Percentiles rank a stretch among this genome's conserved stretches.
These are phyloP conservation scores for Penicillium angulare DNA, from an alignment of 495 filamentous ascomycete species.

Conservation along the genomic window DNA sequence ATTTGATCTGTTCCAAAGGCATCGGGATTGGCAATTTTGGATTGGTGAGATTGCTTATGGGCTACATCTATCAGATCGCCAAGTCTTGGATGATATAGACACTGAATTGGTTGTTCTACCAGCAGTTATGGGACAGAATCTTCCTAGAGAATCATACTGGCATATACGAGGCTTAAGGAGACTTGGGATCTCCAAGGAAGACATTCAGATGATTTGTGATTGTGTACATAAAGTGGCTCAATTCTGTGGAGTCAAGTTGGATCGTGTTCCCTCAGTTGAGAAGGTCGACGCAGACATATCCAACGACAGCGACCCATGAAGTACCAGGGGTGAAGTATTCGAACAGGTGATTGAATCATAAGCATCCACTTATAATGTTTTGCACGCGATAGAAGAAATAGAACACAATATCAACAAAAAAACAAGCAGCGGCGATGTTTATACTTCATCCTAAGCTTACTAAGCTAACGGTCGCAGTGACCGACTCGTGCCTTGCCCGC, in stretches of 20 bases:
- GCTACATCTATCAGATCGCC: constrained; percentile 49
- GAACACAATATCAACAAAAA: neutral
- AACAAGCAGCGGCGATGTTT: neutral
- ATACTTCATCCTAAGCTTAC: neutral
- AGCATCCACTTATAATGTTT: neutral
- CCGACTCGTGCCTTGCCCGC: constrained; percentile 1
- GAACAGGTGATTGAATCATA: too few species aligned
- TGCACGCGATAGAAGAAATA: neutral
- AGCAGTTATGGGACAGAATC: constrained; percentile 52
- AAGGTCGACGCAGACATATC: constrained; percentile 5
- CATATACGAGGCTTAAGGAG: constrained; percentile 47
- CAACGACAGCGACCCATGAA: too few species aligned
- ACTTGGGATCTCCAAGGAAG: constrained; percentile 41
- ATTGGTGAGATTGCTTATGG: constrained; percentile 47
- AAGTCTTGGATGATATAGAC: constrained; percentile 42
- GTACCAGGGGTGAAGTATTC: too few species aligned
- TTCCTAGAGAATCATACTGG: constrained; percentile 46
- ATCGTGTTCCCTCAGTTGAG: constrained; percentile 9
- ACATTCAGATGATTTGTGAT: constrained; percentile 38
- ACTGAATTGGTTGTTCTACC: constrained; percentile 49
- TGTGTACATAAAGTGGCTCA: constrained; percentile 15
- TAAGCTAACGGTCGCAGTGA: neutral
- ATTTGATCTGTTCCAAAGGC: constrained; percentile 26
- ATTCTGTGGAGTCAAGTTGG: constrained; percentile 10
- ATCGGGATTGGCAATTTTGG: constrained; percentile 11